Evolutionary conservation across 257 asterid genomes (phyloP).

Genomic region (Rhazya stricta): DNA sequence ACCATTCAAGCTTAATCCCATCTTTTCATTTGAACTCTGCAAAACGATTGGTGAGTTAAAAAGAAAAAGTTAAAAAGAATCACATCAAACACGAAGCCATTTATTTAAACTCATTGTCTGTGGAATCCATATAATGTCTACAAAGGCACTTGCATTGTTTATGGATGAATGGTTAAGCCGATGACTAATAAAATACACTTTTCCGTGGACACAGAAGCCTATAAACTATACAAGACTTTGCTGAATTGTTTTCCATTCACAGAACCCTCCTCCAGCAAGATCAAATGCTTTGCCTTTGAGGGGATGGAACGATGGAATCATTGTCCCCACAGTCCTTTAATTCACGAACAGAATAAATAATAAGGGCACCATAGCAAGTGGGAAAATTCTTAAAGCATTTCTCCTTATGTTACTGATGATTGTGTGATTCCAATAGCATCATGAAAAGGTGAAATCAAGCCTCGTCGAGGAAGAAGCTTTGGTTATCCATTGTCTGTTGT

Average conservation of each 20-base stretch:
- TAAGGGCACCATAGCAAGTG: constrained; percentile 37
- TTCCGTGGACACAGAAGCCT: constrained; percentile 12
- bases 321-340: constrained; percentile 40
- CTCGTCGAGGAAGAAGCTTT: not conserved
- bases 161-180: constrained; percentile 12
- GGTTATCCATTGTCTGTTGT: not conserved
- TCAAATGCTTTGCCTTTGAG: constrained; percentile 1
- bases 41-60: not conserved
- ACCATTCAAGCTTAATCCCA: too few species aligned
- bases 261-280: not conserved
- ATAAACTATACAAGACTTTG: not conserved
- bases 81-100: constrained; percentile 15
- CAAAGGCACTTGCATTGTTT: constrained; percentile 3
- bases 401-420: constrained; percentile 18
- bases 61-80: constrained; percentile 7
- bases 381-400: constrained; percentile 29
- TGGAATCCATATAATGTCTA: constrained; percentile 6
- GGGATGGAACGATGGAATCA: constrained; percentile 30
- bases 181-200: constrained; percentile 15
- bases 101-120: constrained; percentile 10
- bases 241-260: not conserved
- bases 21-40: not conserved
- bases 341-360: constrained; percentile 34
- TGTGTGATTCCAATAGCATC: constrained; percentile 39
- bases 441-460: constrained; percentile 26